Conservation (phyloP, 2,329 filamentous ascomycete species). For the Arachnopeziza araneosa region DNA sequence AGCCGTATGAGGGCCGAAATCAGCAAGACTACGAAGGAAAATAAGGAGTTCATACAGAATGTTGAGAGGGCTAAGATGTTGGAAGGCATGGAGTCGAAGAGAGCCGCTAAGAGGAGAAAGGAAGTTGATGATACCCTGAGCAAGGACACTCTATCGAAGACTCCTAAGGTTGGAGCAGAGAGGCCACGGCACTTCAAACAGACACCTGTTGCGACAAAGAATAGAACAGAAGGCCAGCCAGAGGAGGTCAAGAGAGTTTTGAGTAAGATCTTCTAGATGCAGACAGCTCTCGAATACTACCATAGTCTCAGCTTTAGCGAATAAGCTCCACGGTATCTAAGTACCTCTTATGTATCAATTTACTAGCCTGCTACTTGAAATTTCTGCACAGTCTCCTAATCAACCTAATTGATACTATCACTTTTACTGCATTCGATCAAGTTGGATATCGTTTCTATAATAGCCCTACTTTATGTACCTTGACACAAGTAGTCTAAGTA, state of each 20-base stretch:
- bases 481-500: too few species aligned
- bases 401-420: too few species aligned
- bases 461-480: too few species aligned
- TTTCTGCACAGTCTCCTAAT: too few species aligned
- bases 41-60: constrained; percentile 74
- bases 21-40: constrained; percentile 68
- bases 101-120: constrained; percentile 39
- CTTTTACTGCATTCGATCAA: too few species aligned
- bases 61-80: constrained; percentile 76
- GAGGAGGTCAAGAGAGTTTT: constrained; percentile 55
- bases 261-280: constrained; percentile 56
- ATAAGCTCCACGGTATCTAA: too few species aligned
- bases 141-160: neutral
- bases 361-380: too few species aligned
- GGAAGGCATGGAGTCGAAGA: constrained; percentile 64
- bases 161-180: constrained; percentile 28
- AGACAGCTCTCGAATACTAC: neutral
- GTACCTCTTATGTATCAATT: too few species aligned
- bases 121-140: constrained; percentile 29
- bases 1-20: constrained; percentile 75
- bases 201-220: constrained; percentile 51
- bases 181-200: constrained; percentile 59
- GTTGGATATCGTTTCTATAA: too few species aligned
- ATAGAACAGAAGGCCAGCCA: constrained; percentile 40
- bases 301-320: neutral